Conservation (phyloP, 2,329 filamentous ascomycete genomes). For the Fusarium brevicatenulatum region DNA sequence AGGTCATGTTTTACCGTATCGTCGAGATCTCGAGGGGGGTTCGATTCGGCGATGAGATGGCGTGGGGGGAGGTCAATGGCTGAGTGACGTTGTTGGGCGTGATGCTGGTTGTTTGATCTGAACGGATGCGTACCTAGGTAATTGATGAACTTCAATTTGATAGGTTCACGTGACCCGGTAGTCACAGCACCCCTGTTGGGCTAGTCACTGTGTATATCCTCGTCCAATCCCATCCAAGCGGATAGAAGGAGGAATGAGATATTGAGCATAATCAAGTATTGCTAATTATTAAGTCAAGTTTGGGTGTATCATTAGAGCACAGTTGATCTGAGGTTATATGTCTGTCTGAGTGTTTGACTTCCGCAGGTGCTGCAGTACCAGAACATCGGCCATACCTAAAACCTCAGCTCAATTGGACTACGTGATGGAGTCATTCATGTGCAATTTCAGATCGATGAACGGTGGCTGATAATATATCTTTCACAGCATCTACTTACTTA, state of each 20-base stretch:
- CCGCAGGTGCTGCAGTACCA: background rate
- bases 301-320: background rate
- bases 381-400: background rate
- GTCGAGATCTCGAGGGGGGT: conserved; percentile 27
- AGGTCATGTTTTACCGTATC: conserved; percentile 47
- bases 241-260: conserved; percentile 12
- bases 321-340: background rate
- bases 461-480: background rate
- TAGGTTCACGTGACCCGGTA: conserved; percentile 39
- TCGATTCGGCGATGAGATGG: conserved; percentile 40
- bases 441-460: background rate
- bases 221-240: background rate
- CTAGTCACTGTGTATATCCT: background rate
- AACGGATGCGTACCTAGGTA: conserved; percentile 33
- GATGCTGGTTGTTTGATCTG: conserved; percentile 38
- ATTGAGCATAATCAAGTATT: background rate
- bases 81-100: conserved; percentile 35
- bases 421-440: background rate
- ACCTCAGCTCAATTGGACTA: background rate
- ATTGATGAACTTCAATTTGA: conserved; percentile 39
- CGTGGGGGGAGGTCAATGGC: conserved; percentile 45
- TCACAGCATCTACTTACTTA: background rate
- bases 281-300: background rate
- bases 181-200: background rate
- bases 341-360: background rate